A percentile compares a stretch with the other conserved stretches of the same genome.
phyloP scores from a whole-genome alignment of 2,329 filamentous ascomycete species.

The Aspergillus quadrilineatus region DNA sequence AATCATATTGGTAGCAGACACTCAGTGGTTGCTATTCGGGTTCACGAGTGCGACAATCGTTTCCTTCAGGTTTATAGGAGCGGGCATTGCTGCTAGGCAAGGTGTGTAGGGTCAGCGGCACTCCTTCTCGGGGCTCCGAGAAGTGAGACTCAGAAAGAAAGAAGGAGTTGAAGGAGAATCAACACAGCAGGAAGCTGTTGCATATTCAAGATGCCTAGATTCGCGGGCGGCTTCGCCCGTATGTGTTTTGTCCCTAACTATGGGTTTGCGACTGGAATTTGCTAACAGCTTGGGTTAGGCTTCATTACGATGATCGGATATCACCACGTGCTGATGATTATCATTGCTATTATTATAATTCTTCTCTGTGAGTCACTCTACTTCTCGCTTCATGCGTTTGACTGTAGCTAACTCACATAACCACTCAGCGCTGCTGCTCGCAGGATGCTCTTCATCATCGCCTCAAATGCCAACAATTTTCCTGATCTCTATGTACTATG shows the following conservation, averaged over 20 bases:
- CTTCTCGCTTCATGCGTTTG: not conserved
- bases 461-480: constrained; percentile 95
- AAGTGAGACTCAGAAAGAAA: constrained; percentile 33
- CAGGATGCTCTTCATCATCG: constrained; percentile 94
- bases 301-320: constrained; percentile 64
- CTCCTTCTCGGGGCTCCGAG: constrained; percentile 45
- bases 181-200: constrained; percentile 4
- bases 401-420: constrained; percentile 25
- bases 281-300: constrained; percentile 38
- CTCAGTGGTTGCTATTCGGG: not conserved
- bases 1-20: not conserved
- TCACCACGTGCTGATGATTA: constrained; percentile 93
- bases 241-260: constrained; percentile 19
- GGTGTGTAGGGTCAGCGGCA: constrained; percentile 12
- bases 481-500: constrained; percentile 96
- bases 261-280: not conserved
- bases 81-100: constrained; percentile 1
- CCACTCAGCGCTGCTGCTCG: constrained; percentile 75
- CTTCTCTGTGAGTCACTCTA: constrained; percentile 71
- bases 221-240: constrained; percentile 38
- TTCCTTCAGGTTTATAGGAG: not conserved
- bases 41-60: not conserved
- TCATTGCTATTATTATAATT: constrained; percentile 92
- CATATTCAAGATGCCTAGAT: constrained; percentile 30
- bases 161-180: constrained; percentile 14